These are phyloP conservation scores for Aspergillus tanneri DNA, from an alignment of 2,329 filamentous ascomycete species.

Conservation along the genomic window DNA sequence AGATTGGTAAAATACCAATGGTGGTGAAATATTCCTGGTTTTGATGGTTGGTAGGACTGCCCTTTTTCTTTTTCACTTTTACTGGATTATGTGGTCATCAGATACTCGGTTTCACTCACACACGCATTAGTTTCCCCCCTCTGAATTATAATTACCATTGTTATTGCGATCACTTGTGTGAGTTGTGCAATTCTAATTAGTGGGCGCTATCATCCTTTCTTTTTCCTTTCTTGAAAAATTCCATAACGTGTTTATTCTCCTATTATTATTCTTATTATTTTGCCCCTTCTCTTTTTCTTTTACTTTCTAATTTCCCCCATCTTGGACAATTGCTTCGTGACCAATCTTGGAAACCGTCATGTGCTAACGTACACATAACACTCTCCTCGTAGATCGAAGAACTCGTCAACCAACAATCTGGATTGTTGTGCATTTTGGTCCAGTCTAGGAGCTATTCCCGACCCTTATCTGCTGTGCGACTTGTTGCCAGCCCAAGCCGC, in stretches of 20 bases:
- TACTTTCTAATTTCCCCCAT: conserved; percentile 6
- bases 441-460: neutral
- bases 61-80: conserved; percentile 7
- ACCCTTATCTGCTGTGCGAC: neutral
- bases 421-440: neutral
- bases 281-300: conserved; percentile 7
- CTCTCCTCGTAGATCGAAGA: conserved; percentile 1
- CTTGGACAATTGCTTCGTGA: conserved; percentile 16
- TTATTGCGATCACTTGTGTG: conserved; percentile 2
- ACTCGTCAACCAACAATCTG: neutral
- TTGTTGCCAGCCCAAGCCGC: neutral
- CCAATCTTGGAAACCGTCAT: conserved; percentile 5
- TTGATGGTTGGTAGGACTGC: conserved; percentile 9
- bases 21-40: conserved; percentile 8
- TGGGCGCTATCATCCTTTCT: neutral
- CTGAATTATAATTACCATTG: neutral
- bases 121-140: neutral
- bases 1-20: conserved; percentile 19
- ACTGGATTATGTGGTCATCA: conserved; percentile 14
- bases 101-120: conserved; percentile 6
- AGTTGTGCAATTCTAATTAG: conserved; percentile 10
- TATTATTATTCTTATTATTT: neutral
- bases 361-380: conserved; percentile 17
- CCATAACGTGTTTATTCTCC: too few relatives aligned
- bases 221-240: neutral